phyloP scores from a whole-genome alignment of 2,329 filamentous ascomycete species.

The Chalara sp. region DNA sequence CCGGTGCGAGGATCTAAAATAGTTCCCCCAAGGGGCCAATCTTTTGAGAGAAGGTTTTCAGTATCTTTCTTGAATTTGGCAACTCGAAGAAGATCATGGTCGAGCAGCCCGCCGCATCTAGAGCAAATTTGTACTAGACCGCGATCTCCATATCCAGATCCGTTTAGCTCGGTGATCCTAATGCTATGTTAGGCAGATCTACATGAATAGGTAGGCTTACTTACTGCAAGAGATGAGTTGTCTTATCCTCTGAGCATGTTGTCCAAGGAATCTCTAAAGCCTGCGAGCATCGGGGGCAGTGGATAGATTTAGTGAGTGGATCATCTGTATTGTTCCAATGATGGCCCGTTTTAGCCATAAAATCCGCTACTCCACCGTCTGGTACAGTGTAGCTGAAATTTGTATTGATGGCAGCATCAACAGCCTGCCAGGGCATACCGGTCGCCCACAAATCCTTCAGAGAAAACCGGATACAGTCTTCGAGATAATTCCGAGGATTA shows the following conservation, averaged over 20 bases:
- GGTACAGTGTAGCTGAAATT: slow-evolving; percentile 49
- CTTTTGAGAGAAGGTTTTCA: slow-evolving; percentile 36
- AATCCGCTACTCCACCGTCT: slow-evolving; percentile 36
- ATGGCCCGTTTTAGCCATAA: slow-evolving; percentile 40
- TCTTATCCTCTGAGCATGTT: slow-evolving; percentile 34
- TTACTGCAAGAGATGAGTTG: slow-evolving; percentile 28
- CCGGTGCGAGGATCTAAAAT: slow-evolving; percentile 50
- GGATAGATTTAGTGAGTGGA: slow-evolving; percentile 36
- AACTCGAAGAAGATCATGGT: slow-evolving; percentile 52
- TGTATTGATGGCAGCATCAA: slow-evolving; percentile 52
- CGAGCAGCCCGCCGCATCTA: slow-evolving; percentile 42
- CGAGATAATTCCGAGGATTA: slow-evolving; percentile 67
- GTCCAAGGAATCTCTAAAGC: slow-evolving; percentile 52
- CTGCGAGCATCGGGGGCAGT: slow-evolving; percentile 48
- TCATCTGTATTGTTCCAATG: slow-evolving; percentile 56
- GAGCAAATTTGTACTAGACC: slow-evolving; percentile 44
- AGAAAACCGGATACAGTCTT: slow-evolving; percentile 61
- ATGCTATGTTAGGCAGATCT: slow-evolving; percentile 5
- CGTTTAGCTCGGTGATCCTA: slow-evolving; percentile 27
- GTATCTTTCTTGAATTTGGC: slow-evolving; percentile 55
- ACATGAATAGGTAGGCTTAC: slow-evolving; percentile 4
- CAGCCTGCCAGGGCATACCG: slow-evolving; percentile 58
- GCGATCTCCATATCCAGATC: slow-evolving; percentile 54
- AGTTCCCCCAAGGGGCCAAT: slow-evolving; percentile 60
- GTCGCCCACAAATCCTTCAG: slow-evolving; percentile 49